Base-by-base conservation (phyloP, 768 basidiomycete genomes). In the Boletus tylopilopsis region DNA sequence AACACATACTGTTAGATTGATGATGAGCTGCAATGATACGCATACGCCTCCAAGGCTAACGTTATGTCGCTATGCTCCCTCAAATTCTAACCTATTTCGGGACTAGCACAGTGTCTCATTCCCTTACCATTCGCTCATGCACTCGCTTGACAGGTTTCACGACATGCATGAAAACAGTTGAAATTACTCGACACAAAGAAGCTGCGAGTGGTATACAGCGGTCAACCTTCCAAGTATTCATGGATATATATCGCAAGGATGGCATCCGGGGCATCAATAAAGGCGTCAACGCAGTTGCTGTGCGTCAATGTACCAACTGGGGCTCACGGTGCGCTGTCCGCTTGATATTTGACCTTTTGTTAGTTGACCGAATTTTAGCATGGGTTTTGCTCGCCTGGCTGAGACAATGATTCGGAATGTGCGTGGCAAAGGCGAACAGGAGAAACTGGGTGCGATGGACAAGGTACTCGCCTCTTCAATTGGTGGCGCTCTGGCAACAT, bases 91-190 rank as follows among this genome's bases (percentile, higher is more conserved):
- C 49, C 42, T 59, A 50, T 54, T 47, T 58, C 46, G 49, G 44
- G 52, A 51, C 45, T 38, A 37, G 54, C 18, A 24, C 44, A 6
- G 18, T 16, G 15, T 22, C 15, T 18, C 13, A 30, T 3, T 9
- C 34, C 25, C n/a, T 33, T 50, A 2, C 33, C 0, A 21, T 47
- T 51, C 45, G 33, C 52, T 68, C 33, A 57, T 29, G 6, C 16
- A 34, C 22, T 55, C 30, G 39, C 36, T 15, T 41, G 47, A 34
- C 57, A 96, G 94, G 95, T 60, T 93, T 98, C 75, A 95, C 93
- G 72, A 97, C 95, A 36, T 96, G 93, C 71, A 99, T 99, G 96
- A 99, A 99, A 73, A 99, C 96, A 19, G 96, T 82, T 55, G 94
- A 95, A 71, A 98, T 98, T 58, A 97, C 94, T 41, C 86, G 94